Base-by-base conservation (phyloP, 2,329 filamentous ascomycete genomes). In the Penicillium sumatraense region DNA sequence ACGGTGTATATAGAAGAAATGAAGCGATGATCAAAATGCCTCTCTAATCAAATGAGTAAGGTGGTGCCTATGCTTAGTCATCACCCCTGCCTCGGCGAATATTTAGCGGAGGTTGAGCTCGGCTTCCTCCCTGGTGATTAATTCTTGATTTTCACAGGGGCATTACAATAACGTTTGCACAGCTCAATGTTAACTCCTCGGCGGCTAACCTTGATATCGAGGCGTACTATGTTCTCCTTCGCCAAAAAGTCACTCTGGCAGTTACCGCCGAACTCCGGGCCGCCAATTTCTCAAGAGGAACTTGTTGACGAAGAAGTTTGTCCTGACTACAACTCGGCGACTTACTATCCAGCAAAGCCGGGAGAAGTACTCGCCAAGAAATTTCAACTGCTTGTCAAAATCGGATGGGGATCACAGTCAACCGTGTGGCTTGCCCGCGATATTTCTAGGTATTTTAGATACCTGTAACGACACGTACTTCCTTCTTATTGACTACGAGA, bases 381-480 rank as follows among this genome's bases (percentile, higher is more conserved):
- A n/a, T 71, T 69, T n/a, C 64, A 71, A 52, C 47, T 47, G 3
- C 13, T 71, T 18, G 57, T 66, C 21, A 71, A 72, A 54, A 54
- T 72, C 54, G 68, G 68, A 36, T 72, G 63, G 66, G 70, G 68
- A 2, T 55, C 64, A 5, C 66, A 58, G 36, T 72, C 65, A 42
- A 72, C 67, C 51, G 63, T 68, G 51, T 72, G 64, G 66, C 56
- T 72, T 6, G 67, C 69, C 35, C 66, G 60, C 49, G 68, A 71
- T 61, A 48, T 71, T 47, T 46, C 63, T 61, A 49, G 58, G 67
- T 68, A 69, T 35, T 14, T 29, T n/a, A n/a, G n/a, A n/a, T 27
- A 16, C 49, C 29, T 58, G 59, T n/a, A 57, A 56, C 26, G 6
- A 27, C 26, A 10, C 31, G 8, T 13, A 14, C 31, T 35, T 9